Evolutionary conservation across 768 basidiomycete species (phyloP).

Genomic region (Megacollybia marginata): DNA sequence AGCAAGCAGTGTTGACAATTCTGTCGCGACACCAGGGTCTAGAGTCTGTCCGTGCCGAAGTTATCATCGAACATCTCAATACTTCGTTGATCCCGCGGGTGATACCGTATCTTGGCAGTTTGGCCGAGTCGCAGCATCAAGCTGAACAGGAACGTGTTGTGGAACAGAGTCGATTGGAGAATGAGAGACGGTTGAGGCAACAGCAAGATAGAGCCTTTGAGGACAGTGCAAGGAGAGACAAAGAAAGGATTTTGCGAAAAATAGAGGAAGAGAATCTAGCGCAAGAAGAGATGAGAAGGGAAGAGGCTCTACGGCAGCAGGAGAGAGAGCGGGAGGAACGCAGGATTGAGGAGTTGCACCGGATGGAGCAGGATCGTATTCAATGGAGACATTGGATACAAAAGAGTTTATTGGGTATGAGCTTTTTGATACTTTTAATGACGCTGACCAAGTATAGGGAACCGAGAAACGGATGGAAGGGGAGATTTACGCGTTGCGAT

Average conservation of each 20-base stretch:
- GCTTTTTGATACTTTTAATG: too few relatives aligned
- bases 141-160: too few relatives aligned
- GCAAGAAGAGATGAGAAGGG: conserved; percentile 28
- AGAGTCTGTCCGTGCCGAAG: conserved; percentile 49
- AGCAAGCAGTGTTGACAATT: conserved; percentile 56
- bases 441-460: too few relatives aligned
- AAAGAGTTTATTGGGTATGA: conserved; percentile 28
- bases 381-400: conserved; percentile 59
- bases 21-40: conserved; percentile 82
- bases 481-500: conserved; percentile 37
- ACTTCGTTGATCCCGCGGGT: conserved; percentile 77
- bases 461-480: conserved; percentile 16
- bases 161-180: conserved; percentile 29
- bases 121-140: conserved; percentile 25
- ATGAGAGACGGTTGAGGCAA: conserved; percentile 58
- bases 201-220: conserved; percentile 79
- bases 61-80: conserved; percentile 56
- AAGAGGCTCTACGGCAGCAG: conserved; percentile 11
- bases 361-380: conserved; percentile 20
- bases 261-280: conserved; percentile 35
- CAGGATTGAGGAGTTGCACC: neutral
- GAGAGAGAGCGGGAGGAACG: neutral
- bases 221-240: conserved; percentile 57
- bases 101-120: conserved; percentile 58
- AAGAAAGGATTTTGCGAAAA: conserved; percentile 54